Percentiles rank a stretch among this genome's conserved stretches.
Conservation (phyloP, 352 stramenopile genomes). For the Globisporangium abappressorium region DNA sequence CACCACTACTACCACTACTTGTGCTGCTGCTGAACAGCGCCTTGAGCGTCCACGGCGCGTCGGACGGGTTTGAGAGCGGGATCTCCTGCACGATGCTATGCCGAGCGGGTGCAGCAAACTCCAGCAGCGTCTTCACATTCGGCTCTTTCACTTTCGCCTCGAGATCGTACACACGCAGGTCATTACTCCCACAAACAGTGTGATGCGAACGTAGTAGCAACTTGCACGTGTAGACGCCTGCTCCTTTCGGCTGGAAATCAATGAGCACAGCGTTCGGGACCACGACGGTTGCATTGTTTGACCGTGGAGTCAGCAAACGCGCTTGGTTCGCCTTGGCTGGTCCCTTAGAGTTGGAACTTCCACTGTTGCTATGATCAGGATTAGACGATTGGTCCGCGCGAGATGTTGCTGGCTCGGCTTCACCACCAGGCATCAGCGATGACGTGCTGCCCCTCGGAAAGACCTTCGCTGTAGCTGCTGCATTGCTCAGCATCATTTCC, state of each 20-base stretch:
- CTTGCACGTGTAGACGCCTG: conserved; percentile 69
- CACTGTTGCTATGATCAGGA: conserved; percentile 5
- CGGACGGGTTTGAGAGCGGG: conserved; percentile 86
- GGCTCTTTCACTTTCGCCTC: conserved; percentile 84
- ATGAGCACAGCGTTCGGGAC: conserved; percentile 54
- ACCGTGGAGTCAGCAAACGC: conserved; percentile 42
- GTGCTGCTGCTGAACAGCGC: conserved; percentile 41
- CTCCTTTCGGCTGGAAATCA: conserved; percentile 73
- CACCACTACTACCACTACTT: conserved; percentile 16
- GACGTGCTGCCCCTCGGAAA: conserved; percentile 5
- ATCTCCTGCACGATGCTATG: conserved; percentile 91
- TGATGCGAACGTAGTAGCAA: conserved; percentile 60
- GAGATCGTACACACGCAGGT: conserved; percentile 84
- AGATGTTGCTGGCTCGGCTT: background rate
- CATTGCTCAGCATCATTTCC: conserved; percentile 45
- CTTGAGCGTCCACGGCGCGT: conserved; percentile 80
- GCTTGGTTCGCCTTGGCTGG: conserved; percentile 45
- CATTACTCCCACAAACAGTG: conserved; percentile 56
- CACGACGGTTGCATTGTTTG: conserved; percentile 22
- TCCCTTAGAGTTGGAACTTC: conserved; percentile 17
- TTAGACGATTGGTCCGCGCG: conserved; percentile 12
- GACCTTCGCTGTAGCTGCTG: conserved; percentile 7
- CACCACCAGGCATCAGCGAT: background rate
- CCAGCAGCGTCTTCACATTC: conserved; percentile 80
- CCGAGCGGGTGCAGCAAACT: conserved; percentile 85